Conservation (phyloP, 306 rosid species). For the Rosa chinensis region DNA sequence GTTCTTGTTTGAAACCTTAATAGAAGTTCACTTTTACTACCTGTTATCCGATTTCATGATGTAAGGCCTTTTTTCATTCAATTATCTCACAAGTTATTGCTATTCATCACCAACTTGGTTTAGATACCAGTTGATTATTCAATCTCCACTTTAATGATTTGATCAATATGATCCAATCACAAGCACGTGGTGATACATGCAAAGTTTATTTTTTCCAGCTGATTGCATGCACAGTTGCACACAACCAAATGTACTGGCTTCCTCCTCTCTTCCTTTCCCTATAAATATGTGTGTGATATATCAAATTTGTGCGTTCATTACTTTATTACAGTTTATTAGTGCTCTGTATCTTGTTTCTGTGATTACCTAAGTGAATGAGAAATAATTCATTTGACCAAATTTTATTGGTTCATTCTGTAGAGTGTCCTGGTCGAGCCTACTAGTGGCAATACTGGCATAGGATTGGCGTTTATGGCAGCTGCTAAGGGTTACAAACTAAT, state of each 20-base stretch:
- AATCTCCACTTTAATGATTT: neutral
- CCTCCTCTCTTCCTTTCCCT: neutral
- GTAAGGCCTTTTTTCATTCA: neutral
- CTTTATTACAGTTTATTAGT: neutral
- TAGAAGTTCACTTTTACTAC: neutral
- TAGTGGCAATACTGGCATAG: slow-evolving; percentile 92
- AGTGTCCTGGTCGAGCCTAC: slow-evolving; percentile 86
- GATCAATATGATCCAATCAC: neutral
- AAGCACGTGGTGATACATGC: neutral
- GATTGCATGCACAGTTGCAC: neutral
- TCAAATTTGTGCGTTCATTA: neutral
- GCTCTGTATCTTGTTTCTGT: neutral
- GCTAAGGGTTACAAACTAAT: slow-evolving; percentile 84
- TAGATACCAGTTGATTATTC: neutral
- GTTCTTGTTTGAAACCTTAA: neutral
- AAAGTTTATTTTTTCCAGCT: neutral
- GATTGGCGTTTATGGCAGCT: slow-evolving; percentile 90
- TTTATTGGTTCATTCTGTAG: slow-evolving; percentile 40
- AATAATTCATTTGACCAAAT: slow-evolving; percentile 13
- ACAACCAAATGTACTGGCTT: neutral
- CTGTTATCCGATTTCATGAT: neutral
- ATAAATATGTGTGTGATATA: neutral
- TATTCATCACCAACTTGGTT: neutral
- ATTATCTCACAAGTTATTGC: neutral
- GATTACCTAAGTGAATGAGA: slow-evolving; percentile 1